A percentile compares a stretch with the other conserved stretches of the same genome.
phyloP scores from a whole-genome alignment of 2,329 filamentous ascomycete genomes.

The Leptographium flavum region DNA sequence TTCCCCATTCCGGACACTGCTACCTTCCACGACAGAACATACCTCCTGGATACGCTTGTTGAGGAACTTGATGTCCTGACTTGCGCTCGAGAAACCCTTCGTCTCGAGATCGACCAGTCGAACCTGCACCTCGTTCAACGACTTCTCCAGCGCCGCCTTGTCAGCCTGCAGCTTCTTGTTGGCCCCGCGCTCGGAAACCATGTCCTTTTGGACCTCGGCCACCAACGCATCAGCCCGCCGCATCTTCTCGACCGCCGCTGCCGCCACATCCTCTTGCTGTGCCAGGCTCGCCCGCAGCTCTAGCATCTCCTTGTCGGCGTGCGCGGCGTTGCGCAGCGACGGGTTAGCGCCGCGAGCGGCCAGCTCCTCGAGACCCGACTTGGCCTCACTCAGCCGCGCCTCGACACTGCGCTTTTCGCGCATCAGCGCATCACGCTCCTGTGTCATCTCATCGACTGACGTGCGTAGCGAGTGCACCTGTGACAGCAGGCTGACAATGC shows the following conservation, averaged over 20 bases:
- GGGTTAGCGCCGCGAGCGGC: constrained; percentile 72
- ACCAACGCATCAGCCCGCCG: constrained; percentile 76
- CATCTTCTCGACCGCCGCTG: constrained; percentile 94
- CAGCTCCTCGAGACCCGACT: constrained; percentile 76
- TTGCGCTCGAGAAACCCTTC: constrained; percentile 88
- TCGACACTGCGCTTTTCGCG: constrained; percentile 88
- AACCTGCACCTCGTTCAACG: constrained; percentile 78
- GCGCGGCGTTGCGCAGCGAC: constrained; percentile 77
- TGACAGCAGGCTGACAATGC: constrained; percentile 78
- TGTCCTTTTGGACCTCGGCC: constrained; percentile 85
- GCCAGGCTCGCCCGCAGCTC: constrained; percentile 80
- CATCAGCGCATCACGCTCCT: constrained; percentile 70
- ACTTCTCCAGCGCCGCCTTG: constrained; percentile 80
- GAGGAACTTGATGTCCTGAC: constrained; percentile 88
- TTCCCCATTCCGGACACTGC: constrained; percentile 14
- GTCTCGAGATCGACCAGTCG: constrained; percentile 88
- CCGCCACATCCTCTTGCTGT: constrained; percentile 84
- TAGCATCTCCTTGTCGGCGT: constrained; percentile 62
- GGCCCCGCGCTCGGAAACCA: constrained; percentile 69
- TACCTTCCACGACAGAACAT: constrained; percentile 14
- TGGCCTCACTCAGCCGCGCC: constrained; percentile 71
- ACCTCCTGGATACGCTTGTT: constrained; percentile 93
- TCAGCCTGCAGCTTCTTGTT: constrained; percentile 75
- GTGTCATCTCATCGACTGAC: constrained; percentile 70
- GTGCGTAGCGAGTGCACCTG: constrained; percentile 77